Evolutionary conservation across 164 flowering plant species (phyloP).

Genomic region (Dillenia turbinata): DNA sequence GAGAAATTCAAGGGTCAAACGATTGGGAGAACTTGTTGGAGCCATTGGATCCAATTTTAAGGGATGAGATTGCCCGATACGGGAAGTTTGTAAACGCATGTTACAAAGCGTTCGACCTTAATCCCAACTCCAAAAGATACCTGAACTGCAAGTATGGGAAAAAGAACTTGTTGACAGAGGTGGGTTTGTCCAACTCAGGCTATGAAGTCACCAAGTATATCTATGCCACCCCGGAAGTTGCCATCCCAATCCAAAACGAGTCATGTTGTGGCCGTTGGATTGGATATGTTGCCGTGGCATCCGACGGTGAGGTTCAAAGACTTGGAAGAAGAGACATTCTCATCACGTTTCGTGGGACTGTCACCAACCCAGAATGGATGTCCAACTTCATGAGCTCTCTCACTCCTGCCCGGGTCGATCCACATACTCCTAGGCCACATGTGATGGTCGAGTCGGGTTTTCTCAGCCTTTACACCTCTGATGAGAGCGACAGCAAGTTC

Average conservation of each 20-base stretch:
- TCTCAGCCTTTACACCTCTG: conserved; percentile 38
- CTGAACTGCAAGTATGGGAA: conserved; percentile 69
- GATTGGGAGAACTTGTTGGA: conserved; percentile 63
- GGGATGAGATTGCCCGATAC: conserved; percentile 59
- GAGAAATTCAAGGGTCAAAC: conserved; percentile 60
- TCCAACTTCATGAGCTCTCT: conserved; percentile 75
- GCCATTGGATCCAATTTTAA: conserved; percentile 66
- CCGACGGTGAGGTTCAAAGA: conserved; percentile 35
- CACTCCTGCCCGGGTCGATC: conserved; percentile 65
- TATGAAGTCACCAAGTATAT: conserved; percentile 73
- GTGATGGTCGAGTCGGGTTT: conserved; percentile 65
- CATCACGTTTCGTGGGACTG: conserved; percentile 71
- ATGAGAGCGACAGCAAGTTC: conserved; percentile 25
- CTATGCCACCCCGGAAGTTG: conserved; percentile 67
- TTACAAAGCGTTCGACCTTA: conserved; percentile 71
- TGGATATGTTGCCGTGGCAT: conserved; percentile 69
- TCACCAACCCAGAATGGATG: conserved; percentile 66
- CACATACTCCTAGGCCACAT: conserved; percentile 41
- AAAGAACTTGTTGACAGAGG: conserved; percentile 38
- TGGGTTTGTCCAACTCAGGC: conserved; percentile 49
- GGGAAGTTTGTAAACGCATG: conserved; percentile 64
- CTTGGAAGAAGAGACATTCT: conserved; percentile 73
- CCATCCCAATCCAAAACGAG: conserved; percentile 39
- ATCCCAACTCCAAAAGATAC: conserved; percentile 61
- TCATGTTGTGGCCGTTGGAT: conserved; percentile 57